phyloP scores from a whole-genome alignment of 345 rosid genomes.

The Cardamine chenopodiifolia region DNA sequence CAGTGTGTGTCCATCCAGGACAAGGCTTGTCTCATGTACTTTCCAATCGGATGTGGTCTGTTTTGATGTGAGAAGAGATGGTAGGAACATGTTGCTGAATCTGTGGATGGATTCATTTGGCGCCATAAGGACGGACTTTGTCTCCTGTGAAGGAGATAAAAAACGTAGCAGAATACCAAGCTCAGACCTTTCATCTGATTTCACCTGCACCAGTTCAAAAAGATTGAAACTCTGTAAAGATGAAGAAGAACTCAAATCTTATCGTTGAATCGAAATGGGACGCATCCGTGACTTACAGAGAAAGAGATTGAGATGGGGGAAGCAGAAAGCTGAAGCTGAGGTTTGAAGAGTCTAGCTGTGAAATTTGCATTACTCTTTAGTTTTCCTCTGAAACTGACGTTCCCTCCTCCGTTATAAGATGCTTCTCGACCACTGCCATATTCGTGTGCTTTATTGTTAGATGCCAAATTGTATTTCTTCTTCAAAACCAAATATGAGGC shows the following conservation, averaged over 20 bases:
- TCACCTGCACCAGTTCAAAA: constrained; percentile 56
- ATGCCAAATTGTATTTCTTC: background rate
- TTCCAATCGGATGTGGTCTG: constrained; percentile 51
- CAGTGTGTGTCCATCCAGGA: constrained; percentile 50
- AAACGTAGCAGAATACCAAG: constrained; percentile 62
- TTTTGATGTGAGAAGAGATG: constrained; percentile 40
- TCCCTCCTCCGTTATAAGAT: constrained; percentile 80
- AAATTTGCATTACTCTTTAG: constrained; percentile 49
- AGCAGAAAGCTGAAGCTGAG: constrained; percentile 52
- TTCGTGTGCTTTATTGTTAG: constrained; percentile 3
- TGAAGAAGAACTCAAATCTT: background rate
- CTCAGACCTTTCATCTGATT: constrained; percentile 53
- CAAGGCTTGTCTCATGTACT: constrained; percentile 49
- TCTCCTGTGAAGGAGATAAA: constrained; percentile 47
- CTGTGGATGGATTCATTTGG: constrained; percentile 41
- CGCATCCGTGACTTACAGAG: constrained; percentile 57
- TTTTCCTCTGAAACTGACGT: constrained; percentile 68
- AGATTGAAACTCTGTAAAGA: background rate
- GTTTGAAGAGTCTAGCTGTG: constrained; percentile 61
- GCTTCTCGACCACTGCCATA: constrained; percentile 55
- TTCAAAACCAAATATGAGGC: background rate
- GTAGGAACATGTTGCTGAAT: constrained; percentile 50
- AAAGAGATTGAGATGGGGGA: constrained; percentile 53
- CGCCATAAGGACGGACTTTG: constrained; percentile 54
- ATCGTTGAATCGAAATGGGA: background rate